Percentiles rank a stretch among this genome's conserved stretches.
These are phyloP conservation scores for Leccinum variabile DNA, from an alignment of 1,284 basidiomycete species.

Conservation along the genomic window DNA sequence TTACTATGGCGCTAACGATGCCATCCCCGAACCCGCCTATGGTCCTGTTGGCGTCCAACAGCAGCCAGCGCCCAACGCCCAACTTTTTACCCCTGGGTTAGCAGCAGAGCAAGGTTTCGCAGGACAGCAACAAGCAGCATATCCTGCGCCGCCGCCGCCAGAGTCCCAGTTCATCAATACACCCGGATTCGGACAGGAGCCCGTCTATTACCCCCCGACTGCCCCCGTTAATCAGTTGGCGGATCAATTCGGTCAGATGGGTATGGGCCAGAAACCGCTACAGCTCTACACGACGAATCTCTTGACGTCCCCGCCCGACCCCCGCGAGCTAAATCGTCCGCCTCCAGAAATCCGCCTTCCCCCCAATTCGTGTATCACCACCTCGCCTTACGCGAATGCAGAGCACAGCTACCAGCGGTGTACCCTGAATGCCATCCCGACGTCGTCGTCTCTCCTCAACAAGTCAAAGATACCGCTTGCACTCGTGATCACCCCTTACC, in stretches of 20 bases:
- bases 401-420: conserved; percentile 92
- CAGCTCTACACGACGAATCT: conserved; percentile 84
- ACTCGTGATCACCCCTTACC: conserved; percentile 90
- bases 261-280: conserved; percentile 71
- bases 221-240: conserved; percentile 63
- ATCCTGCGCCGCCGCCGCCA: conserved; percentile 44
- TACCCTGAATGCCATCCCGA: conserved; percentile 92
- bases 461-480: conserved; percentile 95
- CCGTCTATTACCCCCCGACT: conserved; percentile 51
- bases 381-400: conserved; percentile 80
- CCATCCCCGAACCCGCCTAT: conserved; percentile 42
- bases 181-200: conserved; percentile 46
- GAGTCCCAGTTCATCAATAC: conserved; percentile 63
- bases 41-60: conserved; percentile 39
- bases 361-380: conserved; percentile 77
- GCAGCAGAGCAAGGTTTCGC: conserved; percentile 65
- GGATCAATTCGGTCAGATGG: conserved; percentile 89
- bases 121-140: conserved; percentile 50
- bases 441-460: conserved; percentile 85
- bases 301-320: conserved; percentile 87
- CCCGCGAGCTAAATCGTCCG: conserved; percentile 74
- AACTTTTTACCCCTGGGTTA: conserved; percentile 86
- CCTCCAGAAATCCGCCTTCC: conserved; percentile 92
- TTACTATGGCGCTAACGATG: conserved; percentile 65
- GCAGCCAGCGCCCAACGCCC: conserved; percentile 48